These are phyloP conservation scores for Glebionis coronaria DNA, from an alignment of 129 eudicot species.

Conservation along the genomic window DNA sequence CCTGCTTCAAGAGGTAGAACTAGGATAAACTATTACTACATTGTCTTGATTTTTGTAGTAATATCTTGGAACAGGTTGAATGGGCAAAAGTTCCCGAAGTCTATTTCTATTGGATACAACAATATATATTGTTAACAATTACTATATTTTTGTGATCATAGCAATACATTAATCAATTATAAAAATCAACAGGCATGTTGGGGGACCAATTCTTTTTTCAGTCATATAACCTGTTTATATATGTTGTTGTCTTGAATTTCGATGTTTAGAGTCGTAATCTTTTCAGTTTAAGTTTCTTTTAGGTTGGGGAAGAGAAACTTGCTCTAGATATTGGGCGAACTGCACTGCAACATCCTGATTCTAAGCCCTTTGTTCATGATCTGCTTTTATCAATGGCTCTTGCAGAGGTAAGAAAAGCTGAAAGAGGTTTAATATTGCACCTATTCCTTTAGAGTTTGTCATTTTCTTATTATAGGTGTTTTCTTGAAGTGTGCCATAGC, in stretches of 20 bases:
- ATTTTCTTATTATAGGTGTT: slow-evolving; percentile 82
- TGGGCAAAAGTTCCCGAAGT: not conserved
- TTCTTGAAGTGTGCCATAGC: slow-evolving; percentile 99
- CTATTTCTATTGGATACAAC: too few species aligned
- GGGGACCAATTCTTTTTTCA: not conserved
- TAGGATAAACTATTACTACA: not conserved
- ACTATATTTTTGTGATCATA: not conserved
- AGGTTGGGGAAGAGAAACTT: slow-evolving; percentile 96
- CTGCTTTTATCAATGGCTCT: slow-evolving; percentile 94
- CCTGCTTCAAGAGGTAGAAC: slow-evolving; percentile 94
- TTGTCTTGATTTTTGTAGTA: not conserved
- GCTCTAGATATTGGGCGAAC: slow-evolving; percentile 84
- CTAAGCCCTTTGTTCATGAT: slow-evolving; percentile 81
- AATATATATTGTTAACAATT: not conserved
- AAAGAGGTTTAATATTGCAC: slow-evolving; percentile 37
- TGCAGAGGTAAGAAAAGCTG: slow-evolving; percentile 76
- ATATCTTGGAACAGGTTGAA: too few species aligned
- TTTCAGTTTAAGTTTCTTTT: slow-evolving; percentile 18
- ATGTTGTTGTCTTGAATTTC: slow-evolving; percentile 5
- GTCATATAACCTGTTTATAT: not conserved
- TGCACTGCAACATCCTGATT: slow-evolving; percentile 69
- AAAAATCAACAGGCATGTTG: not conserved
- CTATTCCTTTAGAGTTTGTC: slow-evolving; percentile 46
- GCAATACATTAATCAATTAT: not conserved
- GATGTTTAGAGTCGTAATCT: not conserved